A percentile compares a stretch with the other conserved stretches of the same genome.
These are phyloP conservation scores for Pythium brachiatum DNA, from an alignment of 352 stramenopile species.

Conservation along the genomic window DNA sequence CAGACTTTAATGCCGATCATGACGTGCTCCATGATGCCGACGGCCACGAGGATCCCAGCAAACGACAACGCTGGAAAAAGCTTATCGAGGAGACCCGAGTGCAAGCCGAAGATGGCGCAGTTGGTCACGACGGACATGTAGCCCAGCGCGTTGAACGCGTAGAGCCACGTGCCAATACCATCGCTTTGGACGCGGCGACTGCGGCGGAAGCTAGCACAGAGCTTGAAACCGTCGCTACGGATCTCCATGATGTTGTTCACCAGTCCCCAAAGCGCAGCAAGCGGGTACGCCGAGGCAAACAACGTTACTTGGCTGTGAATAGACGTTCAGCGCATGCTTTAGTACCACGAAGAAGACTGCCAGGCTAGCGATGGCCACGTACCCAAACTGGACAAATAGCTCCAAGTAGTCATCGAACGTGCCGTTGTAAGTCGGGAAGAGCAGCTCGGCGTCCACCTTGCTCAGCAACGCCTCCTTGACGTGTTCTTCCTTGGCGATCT, in stretches of 20 bases:
- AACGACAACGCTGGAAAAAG: slow-evolving; percentile 67
- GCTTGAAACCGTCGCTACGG: slow-evolving; percentile 94
- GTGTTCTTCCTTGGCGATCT: slow-evolving; percentile 63
- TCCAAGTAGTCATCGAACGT: slow-evolving; percentile 95
- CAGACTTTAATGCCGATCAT: slow-evolving; percentile 78
- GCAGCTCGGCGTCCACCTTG: slow-evolving; percentile 75
- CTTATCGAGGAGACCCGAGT: slow-evolving; percentile 77
- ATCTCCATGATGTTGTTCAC: slow-evolving; percentile 95
- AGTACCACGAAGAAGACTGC: background rate
- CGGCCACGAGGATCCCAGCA: slow-evolving; percentile 47
- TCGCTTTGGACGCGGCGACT: slow-evolving; percentile 57
- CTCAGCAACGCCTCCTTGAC: slow-evolving; percentile 46
- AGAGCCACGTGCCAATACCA: slow-evolving; percentile 93
- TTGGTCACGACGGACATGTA: slow-evolving; percentile 94
- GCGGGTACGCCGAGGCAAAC: slow-evolving; percentile 92
- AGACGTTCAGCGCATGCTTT: slow-evolving; percentile 24
- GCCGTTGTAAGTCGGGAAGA: slow-evolving; percentile 80
- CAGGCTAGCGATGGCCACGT: slow-evolving; percentile 23
- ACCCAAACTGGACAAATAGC: slow-evolving; percentile 91
- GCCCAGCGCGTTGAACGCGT: slow-evolving; percentile 87
- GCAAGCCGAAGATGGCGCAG: slow-evolving; percentile 92
- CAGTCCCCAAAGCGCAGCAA: slow-evolving; percentile 91
- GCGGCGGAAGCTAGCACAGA: slow-evolving; percentile 83
- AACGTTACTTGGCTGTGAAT: slow-evolving; percentile 89
- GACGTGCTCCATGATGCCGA: slow-evolving; percentile 71